Evolutionary conservation across 1,139 yeast genomes (phyloP), one percentile per base, ranked within the genome.

Genomic region (Keqinozyma sinolaborantium): DNA sequence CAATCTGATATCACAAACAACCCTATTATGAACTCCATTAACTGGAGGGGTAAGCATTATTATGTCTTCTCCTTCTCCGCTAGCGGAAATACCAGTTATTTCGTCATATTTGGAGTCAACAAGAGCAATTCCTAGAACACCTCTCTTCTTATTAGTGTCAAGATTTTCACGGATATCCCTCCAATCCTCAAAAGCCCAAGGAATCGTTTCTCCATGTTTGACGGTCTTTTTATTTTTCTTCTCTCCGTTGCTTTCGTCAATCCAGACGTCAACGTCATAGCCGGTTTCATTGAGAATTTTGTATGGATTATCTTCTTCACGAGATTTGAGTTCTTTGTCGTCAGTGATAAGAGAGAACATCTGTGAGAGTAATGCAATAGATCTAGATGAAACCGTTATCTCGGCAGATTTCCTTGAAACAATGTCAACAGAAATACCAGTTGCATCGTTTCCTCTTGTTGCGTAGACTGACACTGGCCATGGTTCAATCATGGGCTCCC

Each of bases 181-280:
- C 97, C 97, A 92, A 50, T 92, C 96, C 49, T 90, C 95, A 63
- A 94, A 94, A 26, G 92, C 80, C 97, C 97, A 94, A 1, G 90
- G 83, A 8, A 77, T 58, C 5, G 60, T 60, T 4, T 72, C 73
- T 3, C 75, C 73, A 27, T 79, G 70, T 29, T 63, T 62, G 15
- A 88, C 55, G 0, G 51, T 36, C 10, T 32, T 34, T 44, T 31
- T 47, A 7, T 28, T 48, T 21, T 27, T 44, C 36, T 38, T 35
- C 5, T 35, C 40, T 5, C 36, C 36, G 3, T 41, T 41, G 1
- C 47, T 47, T 28, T 59, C 58, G 34, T 83, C 83, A 13, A 77
- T 70, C 97, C 97, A 90, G 1, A 92, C 76, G 33, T 79, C 78
- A 19, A 92, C 39, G 33, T 81, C 80, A 42, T 72, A 73, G 0